Conservation (phyloP, 768 basidiomycete genomes). For the Psilocybe subaeruginosa region DNA sequence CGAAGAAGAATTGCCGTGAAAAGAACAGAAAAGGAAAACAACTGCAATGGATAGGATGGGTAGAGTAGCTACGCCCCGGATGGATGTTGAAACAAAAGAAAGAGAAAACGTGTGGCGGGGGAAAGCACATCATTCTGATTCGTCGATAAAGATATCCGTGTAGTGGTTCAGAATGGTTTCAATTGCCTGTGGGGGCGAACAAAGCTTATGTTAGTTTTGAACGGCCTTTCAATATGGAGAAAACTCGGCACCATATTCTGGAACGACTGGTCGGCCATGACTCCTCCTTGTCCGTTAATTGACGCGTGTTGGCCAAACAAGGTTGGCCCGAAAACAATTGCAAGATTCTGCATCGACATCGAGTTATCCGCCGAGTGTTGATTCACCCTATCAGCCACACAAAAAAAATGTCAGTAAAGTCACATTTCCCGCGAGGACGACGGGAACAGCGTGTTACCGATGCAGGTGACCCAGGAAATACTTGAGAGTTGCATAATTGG, state of each 20-base stretch:
- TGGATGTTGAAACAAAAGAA: slow-evolving; percentile 6
- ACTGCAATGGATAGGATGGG: neutral
- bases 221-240: slow-evolving; percentile 12
- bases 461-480: slow-evolving; percentile 94
- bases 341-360: slow-evolving; percentile 92
- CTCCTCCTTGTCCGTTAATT: slow-evolving; percentile 52
- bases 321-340: slow-evolving; percentile 98
- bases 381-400: slow-evolving; percentile 59
- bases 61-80: neutral
- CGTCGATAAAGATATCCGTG: slow-evolving; percentile 96
- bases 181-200: slow-evolving; percentile 63
- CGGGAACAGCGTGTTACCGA: slow-evolving; percentile 52
- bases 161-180: slow-evolving; percentile 96
- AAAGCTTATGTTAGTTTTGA: slow-evolving; percentile 3
- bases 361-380: slow-evolving; percentile 79
- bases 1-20: slow-evolving; percentile 10
- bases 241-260: slow-evolving; percentile 66
- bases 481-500: slow-evolving; percentile 98
- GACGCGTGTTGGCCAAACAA: slow-evolving; percentile 79
- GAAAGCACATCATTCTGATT: slow-evolving; percentile 48
- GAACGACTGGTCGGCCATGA: slow-evolving; percentile 68
- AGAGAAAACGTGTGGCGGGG: neutral
- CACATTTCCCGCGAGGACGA: slow-evolving; percentile 1
- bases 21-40: neutral
- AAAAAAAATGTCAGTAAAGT: neutral